A percentile compares a stretch with the other conserved stretches of the same genome.
phyloP scores from a whole-genome alignment of 345 rosid species.

The Salix brachista region DNA sequence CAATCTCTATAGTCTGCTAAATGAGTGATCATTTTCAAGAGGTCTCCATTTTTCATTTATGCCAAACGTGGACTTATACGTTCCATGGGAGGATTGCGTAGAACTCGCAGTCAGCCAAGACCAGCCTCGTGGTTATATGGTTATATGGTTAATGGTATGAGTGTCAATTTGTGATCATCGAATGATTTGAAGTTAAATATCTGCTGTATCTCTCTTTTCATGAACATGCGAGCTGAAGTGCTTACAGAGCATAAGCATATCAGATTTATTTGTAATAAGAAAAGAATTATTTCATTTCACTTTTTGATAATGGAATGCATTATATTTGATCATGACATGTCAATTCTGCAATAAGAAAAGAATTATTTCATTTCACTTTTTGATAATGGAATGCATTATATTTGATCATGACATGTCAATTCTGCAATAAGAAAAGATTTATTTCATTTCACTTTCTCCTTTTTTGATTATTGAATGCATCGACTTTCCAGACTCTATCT shows the following conservation, averaged over 20 bases:
- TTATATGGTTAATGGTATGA: neutral
- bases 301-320: too few species aligned
- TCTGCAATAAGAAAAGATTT: neutral
- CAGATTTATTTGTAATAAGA: neutral
- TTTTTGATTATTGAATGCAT: neutral
- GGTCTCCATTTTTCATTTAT: neutral
- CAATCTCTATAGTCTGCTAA: too few species aligned
- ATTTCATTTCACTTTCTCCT: neutral
- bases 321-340: neutral
- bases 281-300: neutral
- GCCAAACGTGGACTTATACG: neutral
- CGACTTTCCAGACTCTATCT: neutral
- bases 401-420: neutral
- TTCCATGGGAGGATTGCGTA: neutral
- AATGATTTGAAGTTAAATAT: neutral
- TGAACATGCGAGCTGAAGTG: neutral
- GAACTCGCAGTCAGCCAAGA: neutral
- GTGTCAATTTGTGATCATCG: neutral
- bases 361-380: neutral
- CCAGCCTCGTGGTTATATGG: neutral
- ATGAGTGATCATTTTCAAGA: too few species aligned
- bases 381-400: too few species aligned
- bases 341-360: neutral
- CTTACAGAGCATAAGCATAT: neutral
- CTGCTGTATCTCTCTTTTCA: neutral